phyloP scores from a whole-genome alignment of 768 basidiomycete species.

The Jaapia argillacea region DNA sequence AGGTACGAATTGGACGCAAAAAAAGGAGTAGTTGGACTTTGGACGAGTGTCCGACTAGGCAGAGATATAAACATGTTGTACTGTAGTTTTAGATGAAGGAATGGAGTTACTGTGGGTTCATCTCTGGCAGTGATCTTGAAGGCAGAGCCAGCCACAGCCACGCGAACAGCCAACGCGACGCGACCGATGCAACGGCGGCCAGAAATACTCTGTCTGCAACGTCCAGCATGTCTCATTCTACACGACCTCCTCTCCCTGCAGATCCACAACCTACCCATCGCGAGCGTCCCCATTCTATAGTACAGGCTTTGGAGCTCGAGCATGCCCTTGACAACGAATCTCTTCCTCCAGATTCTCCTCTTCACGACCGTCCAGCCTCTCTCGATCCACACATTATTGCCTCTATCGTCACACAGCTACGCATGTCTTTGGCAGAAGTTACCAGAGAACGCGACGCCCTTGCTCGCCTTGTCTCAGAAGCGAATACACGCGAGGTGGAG shows the following conservation, averaged over 20 bases:
- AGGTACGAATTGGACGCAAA: conserved; percentile 6
- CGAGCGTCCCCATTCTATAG: conserved; percentile 30
- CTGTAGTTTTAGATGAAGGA: neutral
- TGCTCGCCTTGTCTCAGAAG: conserved; percentile 35
- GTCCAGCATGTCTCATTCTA: neutral
- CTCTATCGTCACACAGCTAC: conserved; percentile 66
- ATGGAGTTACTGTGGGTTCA: too few relatives aligned
- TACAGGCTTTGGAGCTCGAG: conserved; percentile 73
- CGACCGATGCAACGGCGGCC: neutral
- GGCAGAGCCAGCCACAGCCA: neutral
- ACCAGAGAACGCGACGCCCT: conserved; percentile 69
- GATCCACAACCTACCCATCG: conserved; percentile 4
- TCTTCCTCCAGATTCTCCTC: conserved; percentile 36
- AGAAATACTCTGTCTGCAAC: neutral
- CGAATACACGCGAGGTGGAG: conserved; percentile 45
- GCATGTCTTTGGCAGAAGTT: conserved; percentile 50
- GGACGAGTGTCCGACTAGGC: neutral
- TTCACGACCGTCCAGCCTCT: conserved; percentile 30
- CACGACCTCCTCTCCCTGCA: neutral
- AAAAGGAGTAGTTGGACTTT: conserved; percentile 1
- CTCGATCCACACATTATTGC: conserved; percentile 71
- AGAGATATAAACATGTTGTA: neutral
- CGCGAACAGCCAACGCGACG: neutral
- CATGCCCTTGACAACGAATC: conserved; percentile 62
- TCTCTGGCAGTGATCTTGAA: neutral